Percentiles rank a stretch among this genome's conserved stretches.
These are phyloP conservation scores for Fusarium sp. DNA, from an alignment of 2,329 filamentous ascomycete genomes.

Conservation along the genomic window DNA sequence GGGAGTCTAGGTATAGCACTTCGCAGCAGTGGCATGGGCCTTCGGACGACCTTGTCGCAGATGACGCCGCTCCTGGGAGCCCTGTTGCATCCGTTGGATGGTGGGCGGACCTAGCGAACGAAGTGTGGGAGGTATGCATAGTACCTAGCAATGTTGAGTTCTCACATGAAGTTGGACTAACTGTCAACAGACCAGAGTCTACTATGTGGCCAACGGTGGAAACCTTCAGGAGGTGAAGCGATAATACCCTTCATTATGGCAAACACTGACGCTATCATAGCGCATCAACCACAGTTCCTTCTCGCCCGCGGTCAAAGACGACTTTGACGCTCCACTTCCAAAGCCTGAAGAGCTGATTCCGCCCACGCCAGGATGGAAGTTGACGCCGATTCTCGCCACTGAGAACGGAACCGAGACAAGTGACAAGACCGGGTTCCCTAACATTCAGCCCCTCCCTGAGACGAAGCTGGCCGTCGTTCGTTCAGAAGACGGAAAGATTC, in stretches of 20 bases:
- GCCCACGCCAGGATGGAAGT: background rate
- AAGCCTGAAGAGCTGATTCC: background rate
- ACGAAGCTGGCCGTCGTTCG: background rate
- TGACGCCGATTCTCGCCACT: background rate
- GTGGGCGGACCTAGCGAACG: background rate
- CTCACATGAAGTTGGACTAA: background rate
- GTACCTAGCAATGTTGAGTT: background rate
- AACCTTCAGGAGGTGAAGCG: background rate
- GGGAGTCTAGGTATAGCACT: background rate
- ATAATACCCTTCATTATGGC: background rate
- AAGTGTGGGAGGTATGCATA: background rate
- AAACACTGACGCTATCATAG: background rate
- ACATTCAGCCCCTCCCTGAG: background rate
- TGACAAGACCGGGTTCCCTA: background rate
- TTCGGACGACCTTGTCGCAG: background rate
- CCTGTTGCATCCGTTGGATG: background rate
- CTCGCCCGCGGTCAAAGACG: background rate
- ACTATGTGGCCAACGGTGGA: background rate
- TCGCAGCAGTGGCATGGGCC: background rate
- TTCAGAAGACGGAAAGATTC: background rate
- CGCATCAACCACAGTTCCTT: background rate
- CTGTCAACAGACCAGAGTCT: background rate
- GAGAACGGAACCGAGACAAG: background rate
- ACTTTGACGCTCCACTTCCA: background rate
- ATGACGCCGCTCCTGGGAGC: background rate